Percentiles rank a stretch among this genome's conserved stretches.
Evolutionary conservation across 768 basidiomycete genomes (phyloP).

Genomic region (Mycena belliarum): DNA sequence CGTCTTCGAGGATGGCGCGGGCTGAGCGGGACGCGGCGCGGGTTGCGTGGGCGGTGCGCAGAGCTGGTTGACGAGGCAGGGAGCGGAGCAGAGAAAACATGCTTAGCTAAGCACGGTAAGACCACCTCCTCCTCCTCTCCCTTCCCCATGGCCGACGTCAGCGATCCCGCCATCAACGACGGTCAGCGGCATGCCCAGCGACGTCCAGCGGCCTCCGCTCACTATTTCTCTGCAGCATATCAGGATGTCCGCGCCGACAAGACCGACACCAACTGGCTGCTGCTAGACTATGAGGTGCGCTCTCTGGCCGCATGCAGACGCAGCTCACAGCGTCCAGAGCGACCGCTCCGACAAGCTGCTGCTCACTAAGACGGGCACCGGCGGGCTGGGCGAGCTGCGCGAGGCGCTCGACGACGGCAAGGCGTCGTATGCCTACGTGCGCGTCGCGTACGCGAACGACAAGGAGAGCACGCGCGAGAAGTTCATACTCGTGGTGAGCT

Average conservation of each 20-base stretch:
- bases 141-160: constrained; percentile 72
- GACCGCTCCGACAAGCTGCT: constrained; percentile 81
- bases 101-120: no score
- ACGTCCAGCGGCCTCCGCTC: constrained; percentile 6
- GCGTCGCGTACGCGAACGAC: constrained; percentile 84
- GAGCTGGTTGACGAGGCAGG: no score
- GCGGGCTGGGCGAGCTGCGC: constrained; percentile 77
- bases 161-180: constrained; percentile 69
- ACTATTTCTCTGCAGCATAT: constrained; percentile 59
- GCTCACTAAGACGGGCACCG: constrained; percentile 77
- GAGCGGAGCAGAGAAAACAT: constrained; percentile 9
- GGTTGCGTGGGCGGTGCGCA: neutral
- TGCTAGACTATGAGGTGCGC: constrained; percentile 89
- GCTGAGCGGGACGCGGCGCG: constrained; percentile 19
- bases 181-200: constrained; percentile 43
- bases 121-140: neutral
- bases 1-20: constrained; percentile 50
- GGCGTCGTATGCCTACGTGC: constrained; percentile 84
- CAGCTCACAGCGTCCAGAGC: constrained; percentile 36
- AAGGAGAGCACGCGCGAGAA: constrained; percentile 87
- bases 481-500: constrained; percentile 70
- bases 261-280: constrained; percentile 84
- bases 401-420: constrained; percentile 68
- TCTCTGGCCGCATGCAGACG: neutral
- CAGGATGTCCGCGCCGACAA: constrained; percentile 85